A percentile compares a stretch with the other conserved stretches of the same genome.
Conservation (phyloP, 2,329 filamentous ascomycete genomes). For the Aspergillus japonicus region DNA sequence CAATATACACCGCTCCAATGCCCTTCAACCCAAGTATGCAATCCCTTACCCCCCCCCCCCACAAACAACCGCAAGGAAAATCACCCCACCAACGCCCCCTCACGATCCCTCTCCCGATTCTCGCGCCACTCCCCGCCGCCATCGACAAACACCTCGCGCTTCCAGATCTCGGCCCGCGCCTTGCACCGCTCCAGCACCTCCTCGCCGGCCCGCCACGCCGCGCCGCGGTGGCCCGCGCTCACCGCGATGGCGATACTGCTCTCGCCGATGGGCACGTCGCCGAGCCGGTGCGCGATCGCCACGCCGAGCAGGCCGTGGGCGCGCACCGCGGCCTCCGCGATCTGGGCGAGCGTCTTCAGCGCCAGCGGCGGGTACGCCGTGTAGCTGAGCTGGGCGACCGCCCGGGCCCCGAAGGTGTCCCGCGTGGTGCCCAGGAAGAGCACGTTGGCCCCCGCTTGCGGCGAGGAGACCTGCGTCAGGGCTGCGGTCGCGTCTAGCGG, state of each 20-base stretch:
- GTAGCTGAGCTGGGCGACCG: constrained; percentile 47
- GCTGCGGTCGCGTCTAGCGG: constrained; percentile 37
- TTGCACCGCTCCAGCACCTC: constrained; percentile 87
- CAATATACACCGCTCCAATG: neutral
- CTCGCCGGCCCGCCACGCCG: constrained; percentile 84
- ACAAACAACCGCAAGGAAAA: neutral
- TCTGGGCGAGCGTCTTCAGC: constrained; percentile 40
- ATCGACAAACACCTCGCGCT: constrained; percentile 80
- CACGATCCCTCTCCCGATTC: constrained; percentile 71
- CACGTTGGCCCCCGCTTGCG: constrained; percentile 45
- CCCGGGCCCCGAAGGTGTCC: constrained; percentile 41
- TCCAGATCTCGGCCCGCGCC: constrained; percentile 89
- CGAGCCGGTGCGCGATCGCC: constrained; percentile 79
- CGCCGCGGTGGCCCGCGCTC: constrained; percentile 75
- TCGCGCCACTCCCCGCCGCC: constrained; percentile 78
- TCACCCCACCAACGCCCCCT: constrained; percentile 26
- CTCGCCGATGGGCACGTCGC: constrained; percentile 82
- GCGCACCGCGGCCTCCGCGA: constrained; percentile 49
- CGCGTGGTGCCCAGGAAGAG: constrained; percentile 49
- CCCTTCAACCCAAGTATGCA: constrained; percentile 4
- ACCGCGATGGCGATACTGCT: constrained; percentile 91
- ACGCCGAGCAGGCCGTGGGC: constrained; percentile 68
- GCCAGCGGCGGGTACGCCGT: constrained; percentile 44
- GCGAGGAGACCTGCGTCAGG: constrained; percentile 40
- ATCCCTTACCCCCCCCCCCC: neutral